Percentiles rank a stretch among this genome's conserved stretches.
phyloP scores from a whole-genome alignment of 371 early-diverging fungal genomes.

The Zopfochytrium polystomum region DNA sequence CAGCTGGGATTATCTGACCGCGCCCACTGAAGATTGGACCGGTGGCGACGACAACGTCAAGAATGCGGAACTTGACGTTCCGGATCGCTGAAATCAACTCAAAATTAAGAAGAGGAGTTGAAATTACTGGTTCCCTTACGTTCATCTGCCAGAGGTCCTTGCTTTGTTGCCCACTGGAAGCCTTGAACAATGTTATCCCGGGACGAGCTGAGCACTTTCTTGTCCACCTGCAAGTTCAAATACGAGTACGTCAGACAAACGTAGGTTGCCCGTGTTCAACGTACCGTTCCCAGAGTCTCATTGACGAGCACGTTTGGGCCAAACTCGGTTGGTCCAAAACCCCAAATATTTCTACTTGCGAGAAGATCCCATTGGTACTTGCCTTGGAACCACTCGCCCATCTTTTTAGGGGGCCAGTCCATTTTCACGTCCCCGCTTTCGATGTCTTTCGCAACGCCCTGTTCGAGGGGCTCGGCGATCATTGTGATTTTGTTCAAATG shows the following conservation, averaged over 20 bases:
- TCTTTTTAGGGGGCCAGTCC: conserved; percentile 69
- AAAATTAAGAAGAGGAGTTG: conserved; percentile 3
- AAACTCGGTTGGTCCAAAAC: conserved; percentile 90
- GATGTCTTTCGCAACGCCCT: conserved; percentile 87
- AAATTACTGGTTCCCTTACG: conserved; percentile 53
- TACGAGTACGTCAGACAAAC: conserved; percentile 5
- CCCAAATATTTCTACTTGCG: conserved; percentile 92
- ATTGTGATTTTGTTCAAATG: conserved; percentile 95
- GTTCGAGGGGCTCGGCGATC: conserved; percentile 92
- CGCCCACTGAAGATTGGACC: conserved; percentile 90
- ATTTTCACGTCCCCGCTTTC: conserved; percentile 70
- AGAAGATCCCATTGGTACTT: conserved; percentile 93
- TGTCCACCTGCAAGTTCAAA: conserved; percentile 51
- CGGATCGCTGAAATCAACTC: conserved; percentile 76
- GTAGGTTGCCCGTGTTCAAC: not conserved
- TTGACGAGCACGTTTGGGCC: conserved; percentile 93
- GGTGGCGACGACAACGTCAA: conserved; percentile 79
- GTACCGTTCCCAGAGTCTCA: conserved; percentile 85
- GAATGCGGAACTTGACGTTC: conserved; percentile 86
- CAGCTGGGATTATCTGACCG: conserved; percentile 93
- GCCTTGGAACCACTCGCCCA: conserved; percentile 74
- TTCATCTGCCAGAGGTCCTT: conserved; percentile 96
- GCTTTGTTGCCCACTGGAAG: conserved; percentile 95
- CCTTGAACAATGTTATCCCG: conserved; percentile 89
- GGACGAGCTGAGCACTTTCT: conserved; percentile 70